Conservation (phyloP, 73 alveolate genomes). For the Diophrys sp. region DNA sequence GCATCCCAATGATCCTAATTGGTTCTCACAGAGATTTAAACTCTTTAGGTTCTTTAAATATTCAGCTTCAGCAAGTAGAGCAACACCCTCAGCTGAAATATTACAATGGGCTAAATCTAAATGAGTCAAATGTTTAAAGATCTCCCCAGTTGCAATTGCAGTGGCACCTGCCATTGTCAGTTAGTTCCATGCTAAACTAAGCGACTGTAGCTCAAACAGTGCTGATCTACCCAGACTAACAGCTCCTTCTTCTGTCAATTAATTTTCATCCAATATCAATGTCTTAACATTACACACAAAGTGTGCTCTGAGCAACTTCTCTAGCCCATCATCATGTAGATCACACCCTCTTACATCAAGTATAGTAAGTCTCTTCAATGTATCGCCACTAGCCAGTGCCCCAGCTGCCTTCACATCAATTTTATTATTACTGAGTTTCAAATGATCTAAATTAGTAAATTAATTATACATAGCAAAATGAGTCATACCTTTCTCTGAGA, state of each 20-base stretch:
- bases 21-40: constrained; percentile 28
- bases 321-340: constrained; percentile 42
- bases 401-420: constrained; percentile 23
- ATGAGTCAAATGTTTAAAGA: constrained; percentile 14
- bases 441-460: not conserved
- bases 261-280: constrained; percentile 26
- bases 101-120: constrained; percentile 20
- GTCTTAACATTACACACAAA: too few species aligned
- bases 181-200: constrained; percentile 28
- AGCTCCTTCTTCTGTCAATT: constrained; percentile 21
- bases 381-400: constrained; percentile 21
- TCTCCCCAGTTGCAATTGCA: constrained; percentile 2
- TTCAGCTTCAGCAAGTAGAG: constrained; percentile 12
- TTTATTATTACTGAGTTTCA: constrained; percentile 26
- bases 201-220: constrained; percentile 23
- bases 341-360: constrained; percentile 20
- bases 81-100: constrained; percentile 43
- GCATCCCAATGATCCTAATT: constrained; percentile 35
- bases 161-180: constrained; percentile 25
- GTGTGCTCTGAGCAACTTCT: not conserved
- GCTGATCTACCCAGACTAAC: constrained; percentile 7
- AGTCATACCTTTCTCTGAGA: constrained; percentile 27
- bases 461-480: constrained; percentile 17
- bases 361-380: constrained; percentile 5
- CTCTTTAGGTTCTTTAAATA: constrained; percentile 15